Evolutionary conservation across 140 eudicot species (phyloP), one percentile per base, ranked within the genome.

Genomic region (Stevia rebaudiana): DNA sequence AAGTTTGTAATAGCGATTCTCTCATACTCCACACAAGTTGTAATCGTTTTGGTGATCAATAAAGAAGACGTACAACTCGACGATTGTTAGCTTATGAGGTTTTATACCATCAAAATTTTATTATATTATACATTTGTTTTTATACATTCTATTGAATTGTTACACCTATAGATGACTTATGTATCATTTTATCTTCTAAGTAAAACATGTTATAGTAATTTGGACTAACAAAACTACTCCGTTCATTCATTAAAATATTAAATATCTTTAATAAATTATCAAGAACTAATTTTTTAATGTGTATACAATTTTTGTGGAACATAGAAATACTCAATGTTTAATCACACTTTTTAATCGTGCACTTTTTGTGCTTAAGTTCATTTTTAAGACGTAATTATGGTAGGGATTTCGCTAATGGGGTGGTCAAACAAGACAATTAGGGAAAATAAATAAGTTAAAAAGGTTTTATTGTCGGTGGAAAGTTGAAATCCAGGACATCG

Each of bases 341-440:
- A 51, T 21, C 33, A 51, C 8, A 51, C 33, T 51, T 51, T 51
- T 6, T 8, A 56, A 31, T 30, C 42, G 15, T 17, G 22, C 31
- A 52, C 71, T 39, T 72, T 72, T 72, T 72, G 77, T 72, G 71
- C 50, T 12, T 52, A 53, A 51, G 30, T 30, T 7, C 22, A 36
- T 30, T 56, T 55, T 30, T 6, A 56, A 56, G 23, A 56, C 63
- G 24, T 56, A 56, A 28, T 54, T 28, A 56, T 23, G 12, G 58
- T 1, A 51, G 35, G 7, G 33, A 1, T 51, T 51, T 51, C 43
- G n/a, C 24, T 31, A 56, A 56, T 56, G 63, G 43, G 63, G 63
- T 56, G 24, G 63, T 73, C 78, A 73, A 73, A 64, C 72, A 73
- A 73, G 78, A 64, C 78, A 73, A 64, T 42, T 73, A 61, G 19